Evolutionary conservation across 2,329 filamentous ascomycete genomes (phyloP), one percentile per base, ranked within the genome.

Genomic region (Nothophaeocryptopus gaeumannii): DNA sequence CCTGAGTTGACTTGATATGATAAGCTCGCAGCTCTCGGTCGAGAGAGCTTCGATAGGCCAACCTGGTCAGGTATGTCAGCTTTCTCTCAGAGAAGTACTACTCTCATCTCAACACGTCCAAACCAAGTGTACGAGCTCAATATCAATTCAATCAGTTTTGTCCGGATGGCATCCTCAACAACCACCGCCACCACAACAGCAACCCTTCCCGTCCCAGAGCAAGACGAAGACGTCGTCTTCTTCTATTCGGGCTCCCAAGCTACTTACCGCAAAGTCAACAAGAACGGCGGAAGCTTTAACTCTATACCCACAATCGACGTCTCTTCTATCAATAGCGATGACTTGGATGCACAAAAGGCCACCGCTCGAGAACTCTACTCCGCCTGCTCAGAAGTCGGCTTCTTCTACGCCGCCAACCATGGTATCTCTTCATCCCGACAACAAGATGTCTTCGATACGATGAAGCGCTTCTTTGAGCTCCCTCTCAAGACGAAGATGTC

Each of bases 401-500:
- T 52, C 44, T 52, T 52, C 44, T 52, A 52, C 39, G 40, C 44
- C 12, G 12, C 8, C 16, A 52, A 52, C 39, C 45, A 52, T 20
- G 39, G 40, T 60, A 61, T 70, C 2, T 58, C 66, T 12, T 56
- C 66, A 9, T 41, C 51, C 5, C 20, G 66, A 15, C 42, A 68
- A 32, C 54, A 62, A 7, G 58, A 61, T 5, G 69, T 66, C 0
- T 67, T 68, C 16, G 52, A 59, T 1, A 62, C 63, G 3, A 52
- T 66, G 30, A 58, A 60, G 45, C 53, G 53, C 12, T 70, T 64
- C 57, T 70, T 70, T 50, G 58, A 55, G 5, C 51, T 69, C 8
- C 59, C 60, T 2, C 57, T 44, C 5, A 62, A 67, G 7, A 50
- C 64, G 20, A 70, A 70, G 50, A 70, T 70, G 67, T 63, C 68